phyloP scores from a whole-genome alignment of 306 rosid genomes.

The Quercus alba region DNA sequence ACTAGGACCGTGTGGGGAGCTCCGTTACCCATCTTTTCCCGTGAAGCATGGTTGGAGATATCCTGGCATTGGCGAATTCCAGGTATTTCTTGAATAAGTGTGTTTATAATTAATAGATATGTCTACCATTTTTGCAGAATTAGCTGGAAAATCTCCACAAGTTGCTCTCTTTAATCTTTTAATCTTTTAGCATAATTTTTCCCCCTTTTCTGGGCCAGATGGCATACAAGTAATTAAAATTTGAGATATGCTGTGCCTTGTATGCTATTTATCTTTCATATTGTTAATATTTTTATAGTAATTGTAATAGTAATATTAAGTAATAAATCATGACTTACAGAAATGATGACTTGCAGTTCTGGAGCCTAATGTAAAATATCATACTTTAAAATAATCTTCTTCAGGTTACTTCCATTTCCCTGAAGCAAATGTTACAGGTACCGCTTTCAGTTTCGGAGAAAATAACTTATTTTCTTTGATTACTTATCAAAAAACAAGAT shows the following conservation, averaged over 20 bases:
- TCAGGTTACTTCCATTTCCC: not conserved
- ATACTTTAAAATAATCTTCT: not conserved
- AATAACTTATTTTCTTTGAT: not conserved
- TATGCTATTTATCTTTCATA: not conserved
- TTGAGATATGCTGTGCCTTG: not conserved
- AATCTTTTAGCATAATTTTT: not conserved
- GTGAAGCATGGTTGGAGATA: constrained; percentile 99
- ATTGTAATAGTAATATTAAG: not conserved
- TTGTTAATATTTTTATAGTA: not conserved
- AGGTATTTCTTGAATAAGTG: constrained; percentile 48
- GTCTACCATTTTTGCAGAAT: constrained; percentile 8
- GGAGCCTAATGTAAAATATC: not conserved
- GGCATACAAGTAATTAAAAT: not conserved
- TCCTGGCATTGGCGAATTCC: constrained; percentile 98
- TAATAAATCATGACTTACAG: not conserved
- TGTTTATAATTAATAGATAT: constrained; percentile 6
- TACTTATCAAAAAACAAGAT: not conserved
- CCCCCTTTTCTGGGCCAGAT: not conserved
- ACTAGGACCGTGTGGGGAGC: constrained; percentile 96
- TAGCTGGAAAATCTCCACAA: constrained; percentile 8
- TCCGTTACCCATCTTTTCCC: constrained; percentile 86
- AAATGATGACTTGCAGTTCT: not conserved
- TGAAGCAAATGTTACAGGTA: not conserved
- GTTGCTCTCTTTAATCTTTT: constrained; percentile 7
- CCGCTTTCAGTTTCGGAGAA: no score